Base-by-base conservation (phyloP, 805 yeast genomes). In the Metschnikowia corniflorae region DNA sequence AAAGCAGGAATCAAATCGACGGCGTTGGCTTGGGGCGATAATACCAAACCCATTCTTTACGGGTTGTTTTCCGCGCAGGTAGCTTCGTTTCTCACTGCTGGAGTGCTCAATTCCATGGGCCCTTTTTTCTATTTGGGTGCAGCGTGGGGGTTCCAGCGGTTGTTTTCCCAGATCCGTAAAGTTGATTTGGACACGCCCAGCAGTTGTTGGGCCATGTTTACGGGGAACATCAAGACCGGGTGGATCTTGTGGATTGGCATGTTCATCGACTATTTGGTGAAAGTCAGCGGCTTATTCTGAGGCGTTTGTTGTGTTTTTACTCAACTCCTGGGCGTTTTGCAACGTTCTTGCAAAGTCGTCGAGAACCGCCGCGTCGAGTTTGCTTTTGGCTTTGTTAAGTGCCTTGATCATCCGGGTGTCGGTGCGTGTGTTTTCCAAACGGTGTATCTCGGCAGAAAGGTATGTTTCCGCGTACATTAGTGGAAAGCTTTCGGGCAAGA, bases 1-100 rank as follows among this genome's bases (percentile, higher is more conserved):
- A 71, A 75, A 40, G 97, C 95, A 0, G 98, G 98, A 15, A 83
- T 93, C 49, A 88, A 88, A 59, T 86, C 96, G 2, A 88, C 97
- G 0, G 99, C 99, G 6, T 71, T 93, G 48, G 89, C 85, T 2
- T 94, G 98, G 98, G 95, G 94, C 7, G 75, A 73, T 16, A 72
- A 76, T 21, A 76, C 96, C 1, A 88, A 84, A 56, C 72, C 78
- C 8, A 77, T 88, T 27, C 69, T 85, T 51, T 69, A 76, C 29
- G 80, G 75, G 0, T 56, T 88, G 46, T 75, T 86, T 6, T 67
- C 68, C 2, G 78, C 78, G 1, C 98, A 93, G 61, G 68, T 84
- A 46, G 74, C 73, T 1, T 60, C 80, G 26, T 75, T 78, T 43
- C 68, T 79, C 2, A 44, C 74, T 6, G 86, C 95, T 18, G 97